phyloP scores from a whole-genome alignment of 2,329 filamentous ascomycete genomes.

The Ophiostoma perfectum region DNA sequence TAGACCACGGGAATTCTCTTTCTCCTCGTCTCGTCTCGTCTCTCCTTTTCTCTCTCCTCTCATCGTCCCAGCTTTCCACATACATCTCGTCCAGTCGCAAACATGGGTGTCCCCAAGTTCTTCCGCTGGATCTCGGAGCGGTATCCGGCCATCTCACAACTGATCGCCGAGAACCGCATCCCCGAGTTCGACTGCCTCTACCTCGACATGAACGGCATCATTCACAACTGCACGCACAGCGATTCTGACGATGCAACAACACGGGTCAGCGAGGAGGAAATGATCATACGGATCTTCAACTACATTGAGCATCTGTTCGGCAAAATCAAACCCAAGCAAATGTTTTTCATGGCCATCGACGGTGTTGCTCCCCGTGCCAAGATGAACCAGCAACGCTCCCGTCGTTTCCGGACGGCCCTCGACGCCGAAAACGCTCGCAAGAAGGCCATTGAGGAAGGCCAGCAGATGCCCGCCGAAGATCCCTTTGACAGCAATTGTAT shows the following conservation, averaged over 20 bases:
- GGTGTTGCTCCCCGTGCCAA: conserved; percentile 96
- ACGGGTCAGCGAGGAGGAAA: conserved; percentile 92
- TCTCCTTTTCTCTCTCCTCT: conserved; percentile 11
- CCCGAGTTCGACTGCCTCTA: conserved; percentile 98
- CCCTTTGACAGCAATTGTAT: conserved; percentile 99
- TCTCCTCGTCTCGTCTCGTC: background rate
- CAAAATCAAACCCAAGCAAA: conserved; percentile 96
- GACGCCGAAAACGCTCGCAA: conserved; percentile 86
- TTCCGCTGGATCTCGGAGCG: conserved; percentile 99
- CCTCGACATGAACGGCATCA: conserved; percentile 98
- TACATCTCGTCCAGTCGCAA: background rate
- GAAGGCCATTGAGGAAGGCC: conserved; percentile 82
- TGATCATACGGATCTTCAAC: conserved; percentile 99
- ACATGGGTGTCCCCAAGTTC: conserved; percentile 68
- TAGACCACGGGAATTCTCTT: background rate
- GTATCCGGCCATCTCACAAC: conserved; percentile 95
- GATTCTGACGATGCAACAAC: conserved; percentile 89
- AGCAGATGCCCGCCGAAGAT: conserved; percentile 90
- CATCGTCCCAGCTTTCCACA: background rate
- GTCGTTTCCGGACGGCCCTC: conserved; percentile 88
- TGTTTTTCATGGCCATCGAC: conserved; percentile 99
- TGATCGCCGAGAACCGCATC: conserved; percentile 97
- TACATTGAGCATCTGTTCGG: conserved; percentile 98
- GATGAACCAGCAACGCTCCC: conserved; percentile 98
- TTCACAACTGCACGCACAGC: conserved; percentile 98